Evolutionary conservation across 345 rosid species (phyloP), one percentile per base, ranked within the genome.

Genomic region (Populus ilicifolia): DNA sequence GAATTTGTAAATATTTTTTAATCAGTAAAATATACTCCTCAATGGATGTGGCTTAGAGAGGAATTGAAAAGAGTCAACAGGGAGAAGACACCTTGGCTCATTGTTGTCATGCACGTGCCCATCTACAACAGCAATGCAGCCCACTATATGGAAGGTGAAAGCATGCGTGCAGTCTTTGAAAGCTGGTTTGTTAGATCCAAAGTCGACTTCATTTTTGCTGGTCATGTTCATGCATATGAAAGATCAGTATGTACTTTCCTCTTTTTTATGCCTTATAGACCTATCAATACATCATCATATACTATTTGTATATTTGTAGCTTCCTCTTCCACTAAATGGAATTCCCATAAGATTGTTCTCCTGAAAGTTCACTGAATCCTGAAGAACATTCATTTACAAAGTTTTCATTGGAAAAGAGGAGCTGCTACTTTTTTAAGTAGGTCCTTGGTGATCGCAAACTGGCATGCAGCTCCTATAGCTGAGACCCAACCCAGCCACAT

Each of bases 171-270:
- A 30, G 89, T 80, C 27, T 89, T 80, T 11, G 90, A 89, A 86
- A 72, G 43, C 9, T 86, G 86, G 92, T 81, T 89, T 74, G 85
- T 88, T 25, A 44, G 38, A 75, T 71, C 79, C 73, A 82, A 77
- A 77, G 89, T 89, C 6, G 92, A 89, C 73, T 35, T 89, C 52
- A 78, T 89, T 63, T 83, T 89, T 69, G 83, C 92, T 13, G 90
- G 92, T 25, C 92, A 89, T 38, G 89, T 87, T 75, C 92, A 89
- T 79, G 92, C 90, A 35, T 89, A 88, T 54, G 90, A 89, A 85
- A 84, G 92, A 86, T 77, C 89, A 0, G 90, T 89, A 86, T 50
- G 80, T 23, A 14, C 8, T 12, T 67, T 56, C 27, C 72, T 63
- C 44, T 20, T 14, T 33, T 67, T 38, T 6, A 2, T 33, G 39